These are phyloP conservation scores for Pelargonium myrrhifolium DNA, from an alignment of 441 rosid genomes.

Conservation along the genomic window DNA sequence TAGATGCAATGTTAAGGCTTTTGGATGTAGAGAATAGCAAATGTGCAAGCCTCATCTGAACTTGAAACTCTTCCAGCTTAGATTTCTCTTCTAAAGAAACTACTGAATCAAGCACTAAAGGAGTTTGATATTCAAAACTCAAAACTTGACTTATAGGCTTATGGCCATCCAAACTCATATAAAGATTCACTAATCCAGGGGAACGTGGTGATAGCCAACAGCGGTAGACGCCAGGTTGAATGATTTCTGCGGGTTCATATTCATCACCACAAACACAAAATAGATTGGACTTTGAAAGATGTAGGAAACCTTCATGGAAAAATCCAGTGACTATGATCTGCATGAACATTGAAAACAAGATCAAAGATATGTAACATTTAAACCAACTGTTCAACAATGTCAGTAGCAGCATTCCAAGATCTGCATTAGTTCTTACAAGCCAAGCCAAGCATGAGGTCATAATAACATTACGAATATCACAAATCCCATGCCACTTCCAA, in stretches of 20 bases:
- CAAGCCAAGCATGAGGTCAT: background rate
- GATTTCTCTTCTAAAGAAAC: slow-evolving; percentile 43
- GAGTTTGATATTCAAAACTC: slow-evolving; percentile 63
- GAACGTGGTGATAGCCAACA: slow-evolving; percentile 63
- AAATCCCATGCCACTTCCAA: background rate
- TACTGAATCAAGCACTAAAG: slow-evolving; percentile 26
- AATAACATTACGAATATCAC: background rate
- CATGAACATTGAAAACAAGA: slow-evolving; percentile 20
- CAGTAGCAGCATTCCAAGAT: background rate
- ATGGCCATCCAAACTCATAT: slow-evolving; percentile 70
- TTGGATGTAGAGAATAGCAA: slow-evolving; percentile 71
- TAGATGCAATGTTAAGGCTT: slow-evolving; percentile 46
- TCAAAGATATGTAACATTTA: slow-evolving; percentile 12
- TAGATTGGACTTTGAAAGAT: slow-evolving; percentile 54
- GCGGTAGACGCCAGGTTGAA: slow-evolving; percentile 85
- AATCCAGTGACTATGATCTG: slow-evolving; percentile 86
- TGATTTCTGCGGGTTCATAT: slow-evolving; percentile 50
- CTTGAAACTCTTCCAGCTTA: slow-evolving; percentile 66
- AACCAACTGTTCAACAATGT: background rate
- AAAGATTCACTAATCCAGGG: slow-evolving; percentile 63
- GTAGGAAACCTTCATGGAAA: slow-evolving; percentile 52
- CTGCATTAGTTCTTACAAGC: background rate
- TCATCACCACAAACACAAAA: slow-evolving; percentile 73
- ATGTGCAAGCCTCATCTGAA: slow-evolving; percentile 72
- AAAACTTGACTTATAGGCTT: slow-evolving; percentile 72